Evolutionary conservation across 2,329 filamentous ascomycete species (phyloP).

Genomic region (Xylaria sp.): DNA sequence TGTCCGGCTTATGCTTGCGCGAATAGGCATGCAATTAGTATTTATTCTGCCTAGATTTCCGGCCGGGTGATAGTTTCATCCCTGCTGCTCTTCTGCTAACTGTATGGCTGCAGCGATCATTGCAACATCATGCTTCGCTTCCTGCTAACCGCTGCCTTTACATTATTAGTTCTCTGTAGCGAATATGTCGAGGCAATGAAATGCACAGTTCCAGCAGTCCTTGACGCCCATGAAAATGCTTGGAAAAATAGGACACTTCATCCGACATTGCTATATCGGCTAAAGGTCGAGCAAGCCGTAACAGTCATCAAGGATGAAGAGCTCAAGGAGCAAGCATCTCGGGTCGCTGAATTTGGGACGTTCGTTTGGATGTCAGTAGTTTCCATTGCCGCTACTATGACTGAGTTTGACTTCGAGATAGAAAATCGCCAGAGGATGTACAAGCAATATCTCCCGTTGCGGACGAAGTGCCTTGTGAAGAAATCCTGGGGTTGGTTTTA

Average conservation of each 20-base stretch:
- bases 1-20: too few relatives aligned
- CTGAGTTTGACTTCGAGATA: background rate
- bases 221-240: background rate
- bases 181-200: background rate
- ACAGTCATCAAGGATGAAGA: constrained; percentile 18
- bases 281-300: constrained; percentile 7
- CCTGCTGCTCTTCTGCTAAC: background rate
- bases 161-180: background rate
- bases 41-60: background rate
- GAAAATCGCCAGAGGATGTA: constrained; percentile 10
- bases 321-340: constrained; percentile 9
- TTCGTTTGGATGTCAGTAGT: constrained; percentile 21
- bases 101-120: background rate
- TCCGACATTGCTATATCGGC: constrained; percentile 10
- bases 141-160: background rate
- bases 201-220: constrained; percentile 1
- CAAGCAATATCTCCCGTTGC: background rate
- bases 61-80: background rate
- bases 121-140: constrained; percentile 7
- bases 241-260: constrained; percentile 10
- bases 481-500: constrained; percentile 21
- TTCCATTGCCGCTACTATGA: background rate
- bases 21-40: background rate
- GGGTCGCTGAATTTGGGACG: constrained; percentile 9
- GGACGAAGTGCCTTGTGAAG: constrained; percentile 22